Conservation (phyloP, 139 green algal species). For the Chlamydomonas sp. region DNA sequence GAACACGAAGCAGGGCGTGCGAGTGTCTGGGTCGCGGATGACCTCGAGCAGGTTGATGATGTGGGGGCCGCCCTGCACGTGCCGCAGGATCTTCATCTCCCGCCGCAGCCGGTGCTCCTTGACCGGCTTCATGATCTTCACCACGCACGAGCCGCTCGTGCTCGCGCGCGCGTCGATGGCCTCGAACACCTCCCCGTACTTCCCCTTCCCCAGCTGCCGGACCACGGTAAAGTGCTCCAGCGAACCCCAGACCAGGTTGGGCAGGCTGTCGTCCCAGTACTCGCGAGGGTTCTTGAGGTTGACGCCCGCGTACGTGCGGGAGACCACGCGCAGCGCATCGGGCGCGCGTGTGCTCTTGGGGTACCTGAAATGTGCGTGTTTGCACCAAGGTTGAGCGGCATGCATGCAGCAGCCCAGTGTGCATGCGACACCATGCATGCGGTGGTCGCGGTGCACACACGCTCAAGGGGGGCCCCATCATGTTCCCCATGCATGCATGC, state of each 20-base stretch:
- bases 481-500: slow-evolving; percentile 25
- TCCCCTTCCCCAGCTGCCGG: slow-evolving; percentile 91
- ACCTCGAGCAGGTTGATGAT: slow-evolving; percentile 94
- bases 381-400: too few relatives aligned
- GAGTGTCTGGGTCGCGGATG: slow-evolving; percentile 87
- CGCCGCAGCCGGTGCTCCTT: slow-evolving; percentile 96
- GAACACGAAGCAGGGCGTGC: slow-evolving; percentile 95
- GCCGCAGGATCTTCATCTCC: slow-evolving; percentile 97
- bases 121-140: slow-evolving; percentile 99
- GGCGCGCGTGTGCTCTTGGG: slow-evolving; percentile 26
- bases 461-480: not conserved
- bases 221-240: slow-evolving; percentile 53
- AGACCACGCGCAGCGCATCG: slow-evolving; percentile 33
- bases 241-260: slow-evolving; percentile 66
- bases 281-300: slow-evolving; percentile 72
- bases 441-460: not conserved
- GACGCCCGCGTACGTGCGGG: slow-evolving; percentile 72
- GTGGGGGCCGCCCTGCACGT: slow-evolving; percentile 93
- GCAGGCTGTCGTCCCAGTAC: slow-evolving; percentile 93
- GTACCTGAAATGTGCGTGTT: too few relatives aligned
- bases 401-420: not conserved
- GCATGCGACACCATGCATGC: not conserved
- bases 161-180: slow-evolving; percentile 66
- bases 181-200: slow-evolving; percentile 99
- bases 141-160: slow-evolving; percentile 69